A percentile compares a stretch with the other conserved stretches of the same genome.
These are phyloP conservation scores for Apiospora sp. DNA, from an alignment of 2,329 filamentous ascomycete genomes.

Conservation along the genomic window DNA sequence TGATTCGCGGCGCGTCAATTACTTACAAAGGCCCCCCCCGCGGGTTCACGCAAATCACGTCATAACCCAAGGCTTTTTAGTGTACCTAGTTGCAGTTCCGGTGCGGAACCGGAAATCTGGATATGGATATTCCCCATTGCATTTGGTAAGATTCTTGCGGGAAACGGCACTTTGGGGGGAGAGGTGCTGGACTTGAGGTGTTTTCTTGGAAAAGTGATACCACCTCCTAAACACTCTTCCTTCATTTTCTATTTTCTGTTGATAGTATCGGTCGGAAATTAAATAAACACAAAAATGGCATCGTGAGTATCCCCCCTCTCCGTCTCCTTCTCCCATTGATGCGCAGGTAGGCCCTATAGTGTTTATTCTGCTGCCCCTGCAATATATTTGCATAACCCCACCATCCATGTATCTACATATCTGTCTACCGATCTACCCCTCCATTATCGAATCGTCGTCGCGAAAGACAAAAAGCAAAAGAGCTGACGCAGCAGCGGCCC, in stretches of 20 bases:
- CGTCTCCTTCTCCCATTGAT: neutral
- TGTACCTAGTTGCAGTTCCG: slow-evolving; percentile 13
- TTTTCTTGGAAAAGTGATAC: neutral
- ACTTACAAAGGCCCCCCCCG: neutral
- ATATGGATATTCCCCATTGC: slow-evolving; percentile 11
- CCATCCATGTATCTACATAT: neutral
- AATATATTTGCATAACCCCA: slow-evolving; percentile 11
- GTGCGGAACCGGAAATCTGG: slow-evolving; percentile 16
- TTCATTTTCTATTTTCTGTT: neutral
- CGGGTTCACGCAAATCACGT: slow-evolving; percentile 21
- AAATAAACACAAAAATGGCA: slow-evolving; percentile 12
- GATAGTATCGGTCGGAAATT: neutral
- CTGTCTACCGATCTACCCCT: slow-evolving; percentile 9
- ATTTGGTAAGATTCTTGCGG: slow-evolving; percentile 5
- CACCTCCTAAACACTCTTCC: neutral
- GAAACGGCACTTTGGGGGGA: slow-evolving; percentile 1
- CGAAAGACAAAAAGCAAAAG: neutral
- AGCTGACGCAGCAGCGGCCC: neutral
- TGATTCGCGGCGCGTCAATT: neutral
- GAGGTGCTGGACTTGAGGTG: neutral
- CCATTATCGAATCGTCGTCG: slow-evolving; percentile 7
- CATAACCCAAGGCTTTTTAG: neutral
- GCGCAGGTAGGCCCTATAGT: neutral
- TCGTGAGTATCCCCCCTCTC: slow-evolving; percentile 2
- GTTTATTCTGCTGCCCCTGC: slow-evolving; percentile 3